Evolutionary conservation across 2,329 filamentous ascomycete genomes (phyloP), one percentile per base, ranked within the genome.

Genomic region (Cercospora sp.): DNA sequence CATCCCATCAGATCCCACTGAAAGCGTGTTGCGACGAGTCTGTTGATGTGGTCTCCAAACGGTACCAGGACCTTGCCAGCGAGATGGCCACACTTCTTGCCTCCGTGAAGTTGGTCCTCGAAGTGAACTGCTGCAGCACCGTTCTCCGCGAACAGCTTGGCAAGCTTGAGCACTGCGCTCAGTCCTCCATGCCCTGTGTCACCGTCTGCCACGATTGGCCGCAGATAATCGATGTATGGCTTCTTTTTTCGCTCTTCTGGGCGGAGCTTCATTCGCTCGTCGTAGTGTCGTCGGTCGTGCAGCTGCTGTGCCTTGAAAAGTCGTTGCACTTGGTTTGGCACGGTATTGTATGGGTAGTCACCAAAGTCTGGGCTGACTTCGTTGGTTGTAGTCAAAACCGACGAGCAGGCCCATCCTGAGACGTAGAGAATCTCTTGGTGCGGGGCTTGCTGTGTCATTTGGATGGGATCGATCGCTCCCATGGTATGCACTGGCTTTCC

Each of bases 1-100:
- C 88, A 90, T 58, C 94, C 95, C 94, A 99, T 98, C 74, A 97
- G 86, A 77, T 99, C 95, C 94, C 94, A 99, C 78, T 99, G 95
- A 83, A 97, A 97, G 68, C 95, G 90, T 3, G 94, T 90, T 1
- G 95, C 94, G 21, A 93, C 90, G 4, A 99, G 88, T 30, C 95
- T 90, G 82, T 97, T 97, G 84, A 98, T 97, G 83, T 99, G 95
- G 79, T 98, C 95, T 69, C 93, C 91, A 0, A 94, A 89, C 0
- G 95, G 94, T 2, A 98, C 95, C 8, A 99, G 85, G 1, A 98
- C 95, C 80, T 98, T 99, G 73, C 95, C 95, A 0, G 95, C 95
- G 69, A 98, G 84, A 81, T 99, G 95, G 16, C 95, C 95, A 78
- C 95, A 99, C 82, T 98, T 99, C 85, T 99, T 99, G 69, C 95